phyloP scores from a whole-genome alignment of 371 early-diverging fungal genomes.

The Mucor mucedo region DNA sequence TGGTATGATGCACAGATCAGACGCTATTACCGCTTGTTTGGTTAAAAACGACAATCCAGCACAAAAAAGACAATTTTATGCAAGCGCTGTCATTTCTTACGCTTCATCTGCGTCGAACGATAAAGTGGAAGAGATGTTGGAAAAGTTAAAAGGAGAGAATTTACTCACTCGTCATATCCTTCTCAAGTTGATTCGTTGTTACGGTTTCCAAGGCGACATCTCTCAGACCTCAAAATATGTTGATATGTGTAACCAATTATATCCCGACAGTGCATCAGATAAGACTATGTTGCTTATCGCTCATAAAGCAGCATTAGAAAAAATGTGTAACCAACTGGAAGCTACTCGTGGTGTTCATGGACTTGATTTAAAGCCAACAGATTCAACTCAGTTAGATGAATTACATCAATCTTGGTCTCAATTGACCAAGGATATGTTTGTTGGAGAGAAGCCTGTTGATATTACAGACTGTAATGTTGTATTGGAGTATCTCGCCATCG shows the following conservation, averaged over 20 bases:
- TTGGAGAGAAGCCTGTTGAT: conserved; percentile 14
- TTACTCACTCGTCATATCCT: conserved; percentile 7
- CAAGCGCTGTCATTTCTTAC: conserved; percentile 27
- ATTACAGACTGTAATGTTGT: conserved; percentile 39
- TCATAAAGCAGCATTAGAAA: conserved; percentile 25
- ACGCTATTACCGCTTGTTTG: conserved; percentile 10
- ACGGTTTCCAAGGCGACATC: conserved; percentile 35
- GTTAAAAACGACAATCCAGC: background rate
- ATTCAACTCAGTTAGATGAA: conserved; percentile 15
- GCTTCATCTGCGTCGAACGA: conserved; percentile 22
- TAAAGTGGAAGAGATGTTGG: conserved; percentile 22
- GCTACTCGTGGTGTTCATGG: conserved; percentile 20
- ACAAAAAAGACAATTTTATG: background rate
- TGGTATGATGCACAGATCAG: conserved; percentile 32
- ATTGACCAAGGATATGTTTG: conserved; percentile 23
- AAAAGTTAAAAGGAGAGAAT: conserved; percentile 16
- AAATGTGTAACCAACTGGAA: conserved; percentile 6
- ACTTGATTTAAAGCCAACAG: conserved; percentile 16
- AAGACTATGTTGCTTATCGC: conserved; percentile 34
- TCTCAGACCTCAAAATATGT: conserved; percentile 17
- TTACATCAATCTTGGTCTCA: conserved; percentile 33
- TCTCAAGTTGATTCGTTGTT: conserved; percentile 30
- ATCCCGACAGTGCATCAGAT: conserved; percentile 17
- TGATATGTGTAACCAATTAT: conserved; percentile 16
- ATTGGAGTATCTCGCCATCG: conserved; percentile 37